Conservation (phyloP, 2,329 filamentous ascomycete genomes). For the Xylariaceae sp. region DNA sequence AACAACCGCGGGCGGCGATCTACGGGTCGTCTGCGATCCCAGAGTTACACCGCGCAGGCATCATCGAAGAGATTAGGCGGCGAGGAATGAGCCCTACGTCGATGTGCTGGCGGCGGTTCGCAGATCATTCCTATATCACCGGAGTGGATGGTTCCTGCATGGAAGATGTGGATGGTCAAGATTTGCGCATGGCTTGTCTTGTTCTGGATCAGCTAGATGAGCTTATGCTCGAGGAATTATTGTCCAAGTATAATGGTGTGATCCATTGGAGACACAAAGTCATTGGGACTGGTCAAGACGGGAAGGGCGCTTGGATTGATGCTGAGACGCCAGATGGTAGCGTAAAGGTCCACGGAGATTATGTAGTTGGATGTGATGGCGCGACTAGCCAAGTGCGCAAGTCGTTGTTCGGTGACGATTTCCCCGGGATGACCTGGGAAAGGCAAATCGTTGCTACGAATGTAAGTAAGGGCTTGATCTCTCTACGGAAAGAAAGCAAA, state of each 20-base stretch:
- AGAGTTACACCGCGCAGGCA: slow-evolving; percentile 57
- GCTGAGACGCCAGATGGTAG: slow-evolving; percentile 39
- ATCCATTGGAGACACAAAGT: slow-evolving; percentile 49
- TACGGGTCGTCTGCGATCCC: slow-evolving; percentile 58
- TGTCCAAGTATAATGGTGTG: slow-evolving; percentile 33
- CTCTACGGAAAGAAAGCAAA: not conserved
- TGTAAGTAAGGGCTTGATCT: slow-evolving; percentile 34
- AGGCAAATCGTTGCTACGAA: slow-evolving; percentile 62
- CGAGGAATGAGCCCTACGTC: slow-evolving; percentile 38
- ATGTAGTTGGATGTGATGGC: slow-evolving; percentile 57
- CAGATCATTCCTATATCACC: slow-evolving; percentile 36
- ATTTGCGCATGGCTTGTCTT: slow-evolving; percentile 40
- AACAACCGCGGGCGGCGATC: slow-evolving; percentile 61
- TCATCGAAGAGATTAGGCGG: slow-evolving; percentile 42
- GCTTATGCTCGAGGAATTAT: slow-evolving; percentile 42
- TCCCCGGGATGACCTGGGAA: slow-evolving; percentile 59
- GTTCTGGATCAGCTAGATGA: slow-evolving; percentile 42
- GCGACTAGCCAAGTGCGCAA: slow-evolving; percentile 48
- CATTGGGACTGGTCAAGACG: slow-evolving; percentile 45
- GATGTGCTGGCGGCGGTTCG: slow-evolving; percentile 40
- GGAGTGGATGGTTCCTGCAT: slow-evolving; percentile 36
- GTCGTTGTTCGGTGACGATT: slow-evolving; percentile 53
- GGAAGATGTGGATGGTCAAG: slow-evolving; percentile 37
- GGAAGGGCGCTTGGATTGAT: slow-evolving; percentile 42
- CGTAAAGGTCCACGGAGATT: slow-evolving; percentile 45